These are phyloP conservation scores for Rhypophila decipiens DNA, from an alignment of 495 filamentous ascomycete genomes.

Conservation along the genomic window DNA sequence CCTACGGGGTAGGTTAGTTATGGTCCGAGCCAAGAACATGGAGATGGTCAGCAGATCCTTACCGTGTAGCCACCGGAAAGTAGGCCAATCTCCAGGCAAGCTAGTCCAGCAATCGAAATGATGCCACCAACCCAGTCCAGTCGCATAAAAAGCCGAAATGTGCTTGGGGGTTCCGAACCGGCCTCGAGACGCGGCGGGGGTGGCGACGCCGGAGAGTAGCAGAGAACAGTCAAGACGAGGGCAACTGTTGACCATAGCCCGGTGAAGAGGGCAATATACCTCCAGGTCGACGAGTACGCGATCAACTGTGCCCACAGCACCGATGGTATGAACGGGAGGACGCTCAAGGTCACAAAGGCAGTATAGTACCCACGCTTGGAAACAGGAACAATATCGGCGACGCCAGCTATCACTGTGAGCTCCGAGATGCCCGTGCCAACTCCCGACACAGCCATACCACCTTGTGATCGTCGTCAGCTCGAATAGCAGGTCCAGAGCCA, in stretches of 20 bases:
- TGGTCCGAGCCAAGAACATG: neutral
- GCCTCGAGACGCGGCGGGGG: conserved; percentile 38
- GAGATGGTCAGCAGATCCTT: neutral
- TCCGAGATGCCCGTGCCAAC: conserved; percentile 13
- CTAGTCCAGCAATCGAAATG: conserved; percentile 57
- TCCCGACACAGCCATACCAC: conserved; percentile 14
- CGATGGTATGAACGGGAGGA: conserved; percentile 61
- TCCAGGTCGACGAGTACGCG: conserved; percentile 51
- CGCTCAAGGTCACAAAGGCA: conserved; percentile 59
- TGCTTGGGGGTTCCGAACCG: no score
- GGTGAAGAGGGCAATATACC: conserved; percentile 57
- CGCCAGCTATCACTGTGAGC: conserved; percentile 38
- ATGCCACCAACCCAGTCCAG: conserved; percentile 65
- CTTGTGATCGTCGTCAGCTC: conserved; percentile 10
- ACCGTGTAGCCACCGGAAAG: conserved; percentile 63
- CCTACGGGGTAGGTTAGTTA: no score
- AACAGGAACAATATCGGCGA: conserved; percentile 63
- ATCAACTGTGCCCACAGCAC: conserved; percentile 69
- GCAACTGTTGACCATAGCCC: conserved; percentile 57
- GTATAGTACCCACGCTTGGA: conserved; percentile 63
- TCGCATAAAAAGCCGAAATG: conserved; percentile 48
- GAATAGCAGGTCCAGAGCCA: neutral
- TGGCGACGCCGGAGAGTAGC: conserved; percentile 62
- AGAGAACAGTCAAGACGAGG: conserved; percentile 52
- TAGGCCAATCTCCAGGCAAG: conserved; percentile 59